phyloP scores from a whole-genome alignment of 2,329 filamentous ascomycete genomes.

The Ilyonectria robusta region DNA sequence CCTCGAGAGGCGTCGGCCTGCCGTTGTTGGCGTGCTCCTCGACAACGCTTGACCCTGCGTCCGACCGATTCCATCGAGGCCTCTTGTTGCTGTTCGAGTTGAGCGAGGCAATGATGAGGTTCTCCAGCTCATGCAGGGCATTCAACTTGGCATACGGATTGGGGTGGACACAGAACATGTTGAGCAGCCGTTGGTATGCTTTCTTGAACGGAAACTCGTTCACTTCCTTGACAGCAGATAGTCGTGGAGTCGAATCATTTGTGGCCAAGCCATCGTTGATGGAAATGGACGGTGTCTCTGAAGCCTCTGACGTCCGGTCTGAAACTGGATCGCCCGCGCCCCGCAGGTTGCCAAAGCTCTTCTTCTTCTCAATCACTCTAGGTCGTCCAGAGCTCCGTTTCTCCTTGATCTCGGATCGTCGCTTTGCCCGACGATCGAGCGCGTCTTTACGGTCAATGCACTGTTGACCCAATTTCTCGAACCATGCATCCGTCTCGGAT shows the following conservation, averaged over 20 bases:
- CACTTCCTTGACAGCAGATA: slow-evolving; percentile 44
- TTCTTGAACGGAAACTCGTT: slow-evolving; percentile 83
- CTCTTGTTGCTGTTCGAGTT: slow-evolving; percentile 53
- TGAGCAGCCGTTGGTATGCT: slow-evolving; percentile 84
- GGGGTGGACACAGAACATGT: slow-evolving; percentile 89
- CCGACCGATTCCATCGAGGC: slow-evolving; percentile 54
- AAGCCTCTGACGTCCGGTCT: slow-evolving; percentile 56
- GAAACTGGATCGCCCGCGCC: slow-evolving; percentile 59
- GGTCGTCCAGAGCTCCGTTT: slow-evolving; percentile 63
- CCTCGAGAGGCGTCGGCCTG: slow-evolving; percentile 69
- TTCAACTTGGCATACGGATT: slow-evolving; percentile 91
- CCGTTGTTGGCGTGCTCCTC: slow-evolving; percentile 52
- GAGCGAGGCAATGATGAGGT: slow-evolving; percentile 83
- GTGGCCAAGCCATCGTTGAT: slow-evolving; percentile 58
- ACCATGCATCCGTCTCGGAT: slow-evolving; percentile 94
- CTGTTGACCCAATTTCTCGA: slow-evolving; percentile 76
- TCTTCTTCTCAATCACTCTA: slow-evolving; percentile 73
- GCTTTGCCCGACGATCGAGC: slow-evolving; percentile 63
- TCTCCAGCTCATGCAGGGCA: slow-evolving; percentile 85
- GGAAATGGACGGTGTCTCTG: slow-evolving; percentile 54
- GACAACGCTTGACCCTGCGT: slow-evolving; percentile 52
- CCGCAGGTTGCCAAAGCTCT: slow-evolving; percentile 77
- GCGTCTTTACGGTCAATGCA: slow-evolving; percentile 75
- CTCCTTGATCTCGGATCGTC: slow-evolving; percentile 59
- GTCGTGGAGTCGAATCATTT: slow-evolving; percentile 46